Evolutionary conservation across 768 basidiomycete genomes (phyloP).

Genomic region (Trametes cingulata): DNA sequence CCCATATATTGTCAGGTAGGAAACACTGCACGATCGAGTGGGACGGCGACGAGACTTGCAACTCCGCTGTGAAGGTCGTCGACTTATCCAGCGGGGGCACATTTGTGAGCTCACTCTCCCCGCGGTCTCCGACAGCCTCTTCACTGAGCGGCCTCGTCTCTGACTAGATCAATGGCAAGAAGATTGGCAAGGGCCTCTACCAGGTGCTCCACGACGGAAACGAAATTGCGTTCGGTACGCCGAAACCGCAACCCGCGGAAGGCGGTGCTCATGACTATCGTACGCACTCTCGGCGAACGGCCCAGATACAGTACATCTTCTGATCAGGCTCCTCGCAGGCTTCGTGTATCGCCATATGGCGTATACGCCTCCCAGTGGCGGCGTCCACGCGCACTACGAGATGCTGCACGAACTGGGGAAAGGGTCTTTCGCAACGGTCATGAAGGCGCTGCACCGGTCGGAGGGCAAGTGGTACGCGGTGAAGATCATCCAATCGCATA

Average conservation of each 20-base stretch:
- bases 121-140: not conserved
- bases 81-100: constrained; percentile 59
- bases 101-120: not conserved
- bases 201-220: constrained; percentile 72
- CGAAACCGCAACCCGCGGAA: constrained; percentile 41
- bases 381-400: constrained; percentile 68
- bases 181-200: constrained; percentile 55
- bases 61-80: constrained; percentile 45
- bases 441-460: constrained; percentile 73
- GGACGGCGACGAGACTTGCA: constrained; percentile 48
- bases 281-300: constrained; percentile 37
- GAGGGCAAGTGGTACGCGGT: constrained; percentile 81
- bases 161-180: constrained; percentile 61
- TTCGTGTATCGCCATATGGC: constrained; percentile 73
- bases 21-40: constrained; percentile 57
- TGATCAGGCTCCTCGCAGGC: constrained; percentile 39
- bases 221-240: constrained; percentile 80
- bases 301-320: not conserved
- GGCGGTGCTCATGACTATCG: constrained; percentile 68
- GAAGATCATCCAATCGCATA: constrained; percentile 73
- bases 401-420: constrained; percentile 74
- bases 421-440: constrained; percentile 89
- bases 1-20: constrained; percentile 37
- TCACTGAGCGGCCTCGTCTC: too few relatives aligned
- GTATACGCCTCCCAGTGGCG: constrained; percentile 46